Conservation (phyloP, 352 stramenopile genomes). For the Phytophthora niederhauseri region DNA sequence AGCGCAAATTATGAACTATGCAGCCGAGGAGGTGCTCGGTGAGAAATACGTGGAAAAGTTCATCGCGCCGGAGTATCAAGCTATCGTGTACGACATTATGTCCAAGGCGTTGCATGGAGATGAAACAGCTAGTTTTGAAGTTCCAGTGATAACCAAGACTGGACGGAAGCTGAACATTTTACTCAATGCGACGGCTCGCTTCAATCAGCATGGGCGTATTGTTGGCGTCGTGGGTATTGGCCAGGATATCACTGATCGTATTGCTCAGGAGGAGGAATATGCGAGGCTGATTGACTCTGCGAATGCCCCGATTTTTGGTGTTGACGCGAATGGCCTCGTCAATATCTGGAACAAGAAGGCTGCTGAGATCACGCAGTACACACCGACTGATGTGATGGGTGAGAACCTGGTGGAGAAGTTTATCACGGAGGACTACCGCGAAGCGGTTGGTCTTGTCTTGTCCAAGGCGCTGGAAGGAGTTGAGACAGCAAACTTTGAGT, state of each 20-base stretch:
- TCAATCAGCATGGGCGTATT: conserved; percentile 53
- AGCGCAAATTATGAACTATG: conserved; percentile 61
- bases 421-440: conserved; percentile 58
- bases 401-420: conserved; percentile 63
- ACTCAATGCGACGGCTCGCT: conserved; percentile 57
- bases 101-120: conserved; percentile 61
- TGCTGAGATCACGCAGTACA: conserved; percentile 63
- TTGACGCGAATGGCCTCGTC: conserved; percentile 58
- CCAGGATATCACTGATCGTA: conserved; percentile 64
- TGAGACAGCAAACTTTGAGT: conserved; percentile 73
- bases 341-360: conserved; percentile 77
- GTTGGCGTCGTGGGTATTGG: conserved; percentile 66
- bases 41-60: conserved; percentile 67
- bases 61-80: conserved; percentile 58
- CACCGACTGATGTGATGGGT: conserved; percentile 58
- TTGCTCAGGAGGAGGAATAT: conserved; percentile 74
- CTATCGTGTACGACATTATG: conserved; percentile 55
- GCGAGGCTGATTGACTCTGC: conserved; percentile 68
- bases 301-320: conserved; percentile 77
- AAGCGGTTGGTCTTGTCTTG: conserved; percentile 49
- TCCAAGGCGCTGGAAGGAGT: conserved; percentile 52
- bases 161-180: conserved; percentile 51
- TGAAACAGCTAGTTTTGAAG: conserved; percentile 69
- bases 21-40: conserved; percentile 56
- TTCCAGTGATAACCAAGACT: conserved; percentile 59